Conservation (phyloP, 495 filamentous ascomycete genomes). For the Podospora tetraspora region DNA sequence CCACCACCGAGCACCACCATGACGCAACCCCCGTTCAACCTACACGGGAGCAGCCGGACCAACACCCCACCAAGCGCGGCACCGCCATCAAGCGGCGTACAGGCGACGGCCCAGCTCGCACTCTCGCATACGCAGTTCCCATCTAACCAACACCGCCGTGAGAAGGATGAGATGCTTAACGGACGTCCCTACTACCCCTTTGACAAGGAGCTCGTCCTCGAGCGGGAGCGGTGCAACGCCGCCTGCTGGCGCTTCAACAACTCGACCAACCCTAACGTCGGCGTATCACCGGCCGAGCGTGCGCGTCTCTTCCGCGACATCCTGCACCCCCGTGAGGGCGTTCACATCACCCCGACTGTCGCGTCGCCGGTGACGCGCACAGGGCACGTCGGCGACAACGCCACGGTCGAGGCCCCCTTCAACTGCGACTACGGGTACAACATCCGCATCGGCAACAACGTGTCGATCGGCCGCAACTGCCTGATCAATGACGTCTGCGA, state of each 20-base stretch:
- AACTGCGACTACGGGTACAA: conserved; percentile 96
- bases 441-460: conserved; percentile 79
- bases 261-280: conserved; percentile 70
- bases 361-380: conserved; percentile 45
- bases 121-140: conserved; percentile 48
- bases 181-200: conserved; percentile 77
- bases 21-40: conserved; percentile 27
- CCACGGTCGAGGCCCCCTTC: conserved; percentile 84
- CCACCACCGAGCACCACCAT: conserved; percentile 22
- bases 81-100: conserved; percentile 34
- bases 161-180: conserved; percentile 91
- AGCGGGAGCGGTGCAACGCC: conserved; percentile 79
- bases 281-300: conserved; percentile 72
- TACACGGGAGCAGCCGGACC: conserved; percentile 45
- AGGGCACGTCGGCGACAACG: conserved; percentile 69
- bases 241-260: conserved; percentile 89
- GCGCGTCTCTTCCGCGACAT: conserved; percentile 75
- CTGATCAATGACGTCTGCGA: conserved; percentile 74
- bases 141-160: conserved; percentile 48
- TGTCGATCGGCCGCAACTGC: conserved; percentile 81
- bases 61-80: conserved; percentile 35
- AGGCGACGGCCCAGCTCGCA: conserved; percentile 57
- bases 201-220: conserved; percentile 70
- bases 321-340: conserved; percentile 47
- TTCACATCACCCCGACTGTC: conserved; percentile 41